Percentiles rank a stretch among this genome's conserved stretches.
Evolutionary conservation across 2,329 filamentous ascomycete species (phyloP).

Genomic region (Ustulina deusta): DNA sequence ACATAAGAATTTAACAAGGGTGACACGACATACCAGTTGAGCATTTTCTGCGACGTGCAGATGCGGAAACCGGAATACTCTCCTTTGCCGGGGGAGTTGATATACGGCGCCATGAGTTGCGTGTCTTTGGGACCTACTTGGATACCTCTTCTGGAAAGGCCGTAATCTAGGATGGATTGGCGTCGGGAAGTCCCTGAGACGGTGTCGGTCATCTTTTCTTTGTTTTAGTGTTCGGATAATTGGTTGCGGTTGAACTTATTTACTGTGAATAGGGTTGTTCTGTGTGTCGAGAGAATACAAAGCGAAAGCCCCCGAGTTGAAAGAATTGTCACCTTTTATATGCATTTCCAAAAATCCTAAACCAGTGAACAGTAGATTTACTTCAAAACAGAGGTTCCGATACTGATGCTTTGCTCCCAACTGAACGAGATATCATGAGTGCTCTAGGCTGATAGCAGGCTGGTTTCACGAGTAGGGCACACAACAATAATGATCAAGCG

Average conservation of each 20-base stretch:
- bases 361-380: conserved; percentile 2
- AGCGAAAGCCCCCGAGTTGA: neutral
- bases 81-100: neutral
- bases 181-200: neutral
- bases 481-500: neutral
- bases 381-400: neutral
- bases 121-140: neutral
- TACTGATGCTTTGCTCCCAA: neutral
- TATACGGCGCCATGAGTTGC: conserved; percentile 24
- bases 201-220: conserved; percentile 5
- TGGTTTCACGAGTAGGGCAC: neutral
- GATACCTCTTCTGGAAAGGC: neutral
- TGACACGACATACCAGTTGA: conserved; percentile 28
- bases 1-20: conserved; percentile 24
- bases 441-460: neutral
- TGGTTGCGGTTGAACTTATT: neutral
- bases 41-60: neutral
- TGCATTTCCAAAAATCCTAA: neutral
- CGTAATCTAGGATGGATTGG: conserved; percentile 9
- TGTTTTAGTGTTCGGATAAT: neutral
- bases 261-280: neutral
- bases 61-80: neutral
- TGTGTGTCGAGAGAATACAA: neutral
- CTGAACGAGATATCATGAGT: neutral
- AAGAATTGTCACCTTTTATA: conserved; percentile 15